Percentiles rank a stretch among this genome's conserved stretches.
Evolutionary conservation across 139 green algal species (phyloP).

Genomic region (Coelastrella sp.): DNA sequence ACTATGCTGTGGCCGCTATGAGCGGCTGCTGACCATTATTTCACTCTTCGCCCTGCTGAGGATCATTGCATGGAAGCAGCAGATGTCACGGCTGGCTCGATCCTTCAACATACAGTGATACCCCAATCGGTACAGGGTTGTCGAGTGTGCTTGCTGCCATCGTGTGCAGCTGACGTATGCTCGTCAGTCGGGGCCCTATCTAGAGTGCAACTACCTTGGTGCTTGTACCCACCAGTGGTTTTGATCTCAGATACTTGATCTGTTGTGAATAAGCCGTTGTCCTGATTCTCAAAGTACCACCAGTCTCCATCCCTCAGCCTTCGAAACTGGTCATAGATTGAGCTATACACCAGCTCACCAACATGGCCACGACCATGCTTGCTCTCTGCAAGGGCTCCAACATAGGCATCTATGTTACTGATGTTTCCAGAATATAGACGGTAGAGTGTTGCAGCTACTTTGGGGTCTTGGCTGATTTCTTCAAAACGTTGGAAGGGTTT

Average conservation of each 20-base stretch:
- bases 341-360: conserved; percentile 47
- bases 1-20: too few relatives aligned
- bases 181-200: neutral
- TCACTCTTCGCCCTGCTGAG: too few relatives aligned
- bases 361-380: conserved; percentile 42
- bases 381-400: conserved; percentile 55
- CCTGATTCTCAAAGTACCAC: conserved; percentile 55
- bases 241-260: conserved; percentile 44
- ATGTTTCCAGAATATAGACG: neutral
- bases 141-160: neutral
- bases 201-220: neutral
- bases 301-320: conserved; percentile 55
- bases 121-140: neutral
- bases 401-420: conserved; percentile 47
- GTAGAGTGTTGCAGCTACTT: neutral
- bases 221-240: conserved; percentile 17
- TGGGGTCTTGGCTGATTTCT: neutral
- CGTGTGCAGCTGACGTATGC: too few relatives aligned
- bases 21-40: too few relatives aligned
- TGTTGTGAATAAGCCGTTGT: conserved; percentile 46
- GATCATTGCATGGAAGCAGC: too few relatives aligned
- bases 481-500: neutral
- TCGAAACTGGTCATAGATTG: conserved; percentile 55
- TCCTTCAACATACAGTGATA: too few relatives aligned
- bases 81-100: too few relatives aligned